Conservation (phyloP, 306 rosid genomes). For the Acmispon strigosus region DNA sequence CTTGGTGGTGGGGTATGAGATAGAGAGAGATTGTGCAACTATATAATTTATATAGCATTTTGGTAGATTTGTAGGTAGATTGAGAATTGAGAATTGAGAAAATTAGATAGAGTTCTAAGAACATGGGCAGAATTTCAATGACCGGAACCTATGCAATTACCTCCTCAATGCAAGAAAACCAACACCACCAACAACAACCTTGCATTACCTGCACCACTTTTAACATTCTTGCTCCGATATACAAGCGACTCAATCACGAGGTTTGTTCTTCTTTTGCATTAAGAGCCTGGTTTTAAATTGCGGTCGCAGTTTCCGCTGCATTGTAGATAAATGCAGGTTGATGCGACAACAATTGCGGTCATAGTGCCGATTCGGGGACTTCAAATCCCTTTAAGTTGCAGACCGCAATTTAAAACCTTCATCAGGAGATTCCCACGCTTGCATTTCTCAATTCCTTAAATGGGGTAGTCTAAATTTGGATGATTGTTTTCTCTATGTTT, state of each 20-base stretch:
- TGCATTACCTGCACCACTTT: conserved; percentile 85
- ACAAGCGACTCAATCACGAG: conserved; percentile 77
- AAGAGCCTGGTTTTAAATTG: background rate
- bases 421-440: background rate
- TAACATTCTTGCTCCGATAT: conserved; percentile 91
- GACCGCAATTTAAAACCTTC: too few species aligned
- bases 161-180: conserved; percentile 58
- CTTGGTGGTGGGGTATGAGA: background rate
- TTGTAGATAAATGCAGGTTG: too few species aligned
- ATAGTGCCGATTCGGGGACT: too few species aligned
- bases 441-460: background rate
- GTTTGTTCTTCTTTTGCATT: conserved; percentile 25
- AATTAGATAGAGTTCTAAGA: conserved; percentile 22
- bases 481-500: background rate
- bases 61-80: conserved; percentile 5
- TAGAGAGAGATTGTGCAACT: background rate
- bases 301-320: too few species aligned
- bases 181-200: conserved; percentile 61
- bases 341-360: too few species aligned
- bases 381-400: too few species aligned
- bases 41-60: background rate
- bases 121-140: conserved; percentile 55
- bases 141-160: conserved; percentile 59
- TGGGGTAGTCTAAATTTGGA: background rate
- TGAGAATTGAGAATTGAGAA: conserved; percentile 22